Evolutionary conservation across 352 stramenopile genomes (phyloP).

Genomic region (Pythium utonaiense): DNA sequence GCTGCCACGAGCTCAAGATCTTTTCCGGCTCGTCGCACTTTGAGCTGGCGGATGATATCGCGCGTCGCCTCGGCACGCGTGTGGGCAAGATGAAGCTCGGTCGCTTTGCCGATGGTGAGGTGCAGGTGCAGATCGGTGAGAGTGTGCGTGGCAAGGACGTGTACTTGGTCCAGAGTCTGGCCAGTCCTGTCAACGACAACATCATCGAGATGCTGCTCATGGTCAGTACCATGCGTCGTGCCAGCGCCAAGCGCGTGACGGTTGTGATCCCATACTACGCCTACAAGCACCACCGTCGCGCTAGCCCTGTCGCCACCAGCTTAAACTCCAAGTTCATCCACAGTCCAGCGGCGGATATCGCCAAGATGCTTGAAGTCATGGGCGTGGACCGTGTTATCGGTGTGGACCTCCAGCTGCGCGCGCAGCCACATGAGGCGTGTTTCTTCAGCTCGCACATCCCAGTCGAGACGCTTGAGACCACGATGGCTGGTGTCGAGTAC

Average conservation of each 20-base stretch:
- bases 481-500: constrained; percentile 89
- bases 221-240: constrained; percentile 91
- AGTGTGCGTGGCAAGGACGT: constrained; percentile 92
- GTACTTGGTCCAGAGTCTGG: constrained; percentile 92
- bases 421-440: constrained; percentile 84
- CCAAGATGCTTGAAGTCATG: constrained; percentile 94
- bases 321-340: constrained; percentile 92
- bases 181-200: constrained; percentile 92
- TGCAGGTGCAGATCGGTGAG: constrained; percentile 91
- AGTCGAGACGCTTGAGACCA: constrained; percentile 92
- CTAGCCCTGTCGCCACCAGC: constrained; percentile 80
- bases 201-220: constrained; percentile 95
- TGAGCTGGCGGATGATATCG: constrained; percentile 89
- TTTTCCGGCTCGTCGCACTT: constrained; percentile 91
- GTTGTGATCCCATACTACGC: constrained; percentile 93
- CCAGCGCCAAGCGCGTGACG: constrained; percentile 92
- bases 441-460: constrained; percentile 91
- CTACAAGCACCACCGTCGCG: constrained; percentile 91
- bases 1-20: constrained; percentile 92
- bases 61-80: constrained; percentile 77
- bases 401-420: constrained; percentile 90
- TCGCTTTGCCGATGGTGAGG: constrained; percentile 91
- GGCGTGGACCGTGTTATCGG: constrained; percentile 92
- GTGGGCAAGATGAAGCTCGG: constrained; percentile 87
- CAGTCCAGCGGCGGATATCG: constrained; percentile 82